These are phyloP conservation scores for Suhomyces bribrorum DNA, from an alignment of 1,139 yeast species.

Conservation along the genomic window DNA sequence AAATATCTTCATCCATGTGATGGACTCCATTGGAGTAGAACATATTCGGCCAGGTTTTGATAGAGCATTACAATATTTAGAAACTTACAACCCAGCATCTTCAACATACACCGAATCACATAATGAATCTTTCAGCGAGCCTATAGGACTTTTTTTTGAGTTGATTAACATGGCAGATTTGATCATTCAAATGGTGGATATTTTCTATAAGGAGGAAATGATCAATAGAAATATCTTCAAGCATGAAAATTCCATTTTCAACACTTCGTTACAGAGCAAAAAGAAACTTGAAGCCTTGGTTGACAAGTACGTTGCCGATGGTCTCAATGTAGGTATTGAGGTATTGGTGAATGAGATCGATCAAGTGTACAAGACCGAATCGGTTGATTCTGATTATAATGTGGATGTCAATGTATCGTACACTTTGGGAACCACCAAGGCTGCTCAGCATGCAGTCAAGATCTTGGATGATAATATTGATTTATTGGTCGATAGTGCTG, in stretches of 20 bases:
- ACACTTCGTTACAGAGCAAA: conserved; percentile 79
- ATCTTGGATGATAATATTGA: conserved; percentile 74
- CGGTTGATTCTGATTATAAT: conserved; percentile 37
- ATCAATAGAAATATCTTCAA: conserved; percentile 61
- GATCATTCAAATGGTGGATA: conserved; percentile 88
- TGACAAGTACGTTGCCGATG: conserved; percentile 90
- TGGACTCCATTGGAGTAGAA: conserved; percentile 63
- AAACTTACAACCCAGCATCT: conserved; percentile 65
- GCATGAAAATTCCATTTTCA: conserved; percentile 72
- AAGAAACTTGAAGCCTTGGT: conserved; percentile 76
- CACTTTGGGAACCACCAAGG: conserved; percentile 61
- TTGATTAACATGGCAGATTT: conserved; percentile 90
- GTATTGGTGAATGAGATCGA: conserved; percentile 78
- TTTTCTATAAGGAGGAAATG: conserved; percentile 86
- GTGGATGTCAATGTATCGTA: conserved; percentile 20
- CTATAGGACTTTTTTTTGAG: conserved; percentile 84
- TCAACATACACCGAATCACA: conserved; percentile 20
- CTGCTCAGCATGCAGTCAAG: conserved; percentile 63
- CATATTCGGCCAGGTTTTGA: conserved; percentile 84
- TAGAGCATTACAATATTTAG: conserved; percentile 69
- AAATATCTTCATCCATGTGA: conserved; percentile 64
- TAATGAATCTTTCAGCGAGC: conserved; percentile 58
- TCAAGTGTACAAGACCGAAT: conserved; percentile 29
- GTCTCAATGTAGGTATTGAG: conserved; percentile 86
- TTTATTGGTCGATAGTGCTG: conserved; percentile 79